Base-by-base conservation (phyloP, 345 rosid genomes). In the Citrus unshiu region DNA sequence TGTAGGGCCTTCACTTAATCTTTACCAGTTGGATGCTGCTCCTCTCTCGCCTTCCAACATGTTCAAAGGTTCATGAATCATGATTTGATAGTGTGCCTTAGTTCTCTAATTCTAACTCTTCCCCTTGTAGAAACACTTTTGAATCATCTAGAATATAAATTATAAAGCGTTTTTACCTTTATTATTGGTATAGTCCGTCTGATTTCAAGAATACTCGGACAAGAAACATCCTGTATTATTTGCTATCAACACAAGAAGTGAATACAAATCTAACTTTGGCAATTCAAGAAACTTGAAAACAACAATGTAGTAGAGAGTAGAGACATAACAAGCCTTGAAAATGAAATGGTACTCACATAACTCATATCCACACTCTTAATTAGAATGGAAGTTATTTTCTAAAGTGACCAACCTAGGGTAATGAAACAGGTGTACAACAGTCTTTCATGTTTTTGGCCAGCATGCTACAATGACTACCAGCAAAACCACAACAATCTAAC, bases 1-100 rank as follows among this genome's bases (percentile, higher is more conserved):
- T 49, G 97, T 90, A 1, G 97, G 98, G 25, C 97, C 99, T 59
- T 84, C 97, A 16, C 88, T 91, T 25, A 93, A 94, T 87, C 94
- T 96, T 84, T 94, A 93, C 80, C 92, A 91, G 90, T 86, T 94
- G 54, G 99, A 93, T 78, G 56, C 97, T 25, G 57, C 97, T 21
- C 97, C 97, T 58, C 86, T 95, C 35, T 32, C 97, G 76, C 99
- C 99, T 54, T 76, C 94, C 69, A 71, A 86, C 79, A 54, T 94
- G 29, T 79, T 94, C 49, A 96, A 96, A 82, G 94, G 90, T 68
- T 91, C 83, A 6, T 81, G 70, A 75, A 35, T 27, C 18, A 21
- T 21, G 24, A 39, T 68, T 13, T 46, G 35, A 29, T 22, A 30
- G 43, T 9, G 43, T 66, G 69, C 69, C 46, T 21, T 43, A 43